Evolutionary conservation across 2,329 filamentous ascomycete genomes (phyloP), one percentile per base, ranked within the genome.

Genomic region (Colletotrichum cuscutae): DNA sequence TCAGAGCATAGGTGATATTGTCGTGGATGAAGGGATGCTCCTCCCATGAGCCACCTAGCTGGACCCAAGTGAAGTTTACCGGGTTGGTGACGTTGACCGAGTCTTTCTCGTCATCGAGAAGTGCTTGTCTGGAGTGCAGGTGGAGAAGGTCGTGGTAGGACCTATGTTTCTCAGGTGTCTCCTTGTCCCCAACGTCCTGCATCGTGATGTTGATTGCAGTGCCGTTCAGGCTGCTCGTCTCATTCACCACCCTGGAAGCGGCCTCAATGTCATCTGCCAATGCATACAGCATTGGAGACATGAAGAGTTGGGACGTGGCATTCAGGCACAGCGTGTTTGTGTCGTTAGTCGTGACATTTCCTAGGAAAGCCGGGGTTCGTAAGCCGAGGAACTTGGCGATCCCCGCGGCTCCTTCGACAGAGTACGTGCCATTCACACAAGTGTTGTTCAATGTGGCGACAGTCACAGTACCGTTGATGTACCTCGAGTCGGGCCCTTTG

Each of bases 41-140:
- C 59, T 84, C 82, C 82, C 82, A 84, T 1, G 81, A 81, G 11
- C 83, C 82, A 26, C 82, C 82, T n/a, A 84, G 77, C 75, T 83
- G 79, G 13, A 83, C 76, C 80, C 81, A 83, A 13, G 75, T 77
- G 26, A 81, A 71, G 68, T 79, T 78, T 28, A 76, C 67, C 1
- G 81, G 53, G 1, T 81, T 83, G 1, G 84, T 85, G 19, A 79
- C 74, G 56, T 86, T 78, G 37, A 81, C 83, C 26, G 81, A 82
- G 35, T 77, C 77, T 2, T 58, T 22, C n/a, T 66, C 68, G 24
- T 68, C 69, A 28, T 59, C 71, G 61, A 65, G 64, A 54, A 67
- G 68, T 3, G 62, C 68, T n/a, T 52, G 42, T 35, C 6, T 62
- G 35, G n/a, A 30, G 28, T 15, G 42, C 46, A 37, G 46, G 8